Base-by-base conservation (phyloP, 345 rosid genomes). In the Lepidium africanum region DNA sequence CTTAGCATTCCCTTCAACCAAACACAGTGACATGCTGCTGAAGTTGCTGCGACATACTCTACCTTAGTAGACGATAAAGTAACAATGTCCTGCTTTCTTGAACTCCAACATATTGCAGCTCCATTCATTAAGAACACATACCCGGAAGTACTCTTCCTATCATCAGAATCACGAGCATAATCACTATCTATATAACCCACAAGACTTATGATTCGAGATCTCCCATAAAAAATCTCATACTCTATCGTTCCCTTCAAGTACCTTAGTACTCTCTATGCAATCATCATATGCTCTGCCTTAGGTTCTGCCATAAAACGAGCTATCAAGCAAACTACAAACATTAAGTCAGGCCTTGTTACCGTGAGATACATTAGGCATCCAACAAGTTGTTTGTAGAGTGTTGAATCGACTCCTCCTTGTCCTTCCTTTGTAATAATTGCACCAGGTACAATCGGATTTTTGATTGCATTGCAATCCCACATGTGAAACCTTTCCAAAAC, bases 351-450 rank as follows among this genome's bases (percentile, higher is more conserved):
- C 0, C 55, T 2, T 5, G 55, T 50, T 25, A 50, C 36, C 9
- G 36, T 50, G 0, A 50, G 13, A 2, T 47, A 47, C 51, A 47
- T 47, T 0, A 47, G 3, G 2, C 51, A 47, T 0, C 51, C 51
- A 3, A 47, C 10, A 3, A 47, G 51, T 0, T 47, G 51, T 2
- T 47, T 47, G 27, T 47, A 47, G 7, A 17, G 27, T 17, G 51
- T 17, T 17, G 27, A 6, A 1, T 47, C 13, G 0, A 0, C 2
- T 16, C 25, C 25, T 0, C 1, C 2, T 0, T 3, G 0, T 1
- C 53, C 35, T 2, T 23, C 36, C 1, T 25, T 50, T 0, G 55
- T 0, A 0, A 50, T 0, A 0, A 10, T 5, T 0, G 8, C 21
- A 1, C 55, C 36, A 1, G 35, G 55, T 0, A 50, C 36, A 0